phyloP scores from a whole-genome alignment of 2,329 filamentous ascomycete species.

The Huntiella abstrusa region DNA sequence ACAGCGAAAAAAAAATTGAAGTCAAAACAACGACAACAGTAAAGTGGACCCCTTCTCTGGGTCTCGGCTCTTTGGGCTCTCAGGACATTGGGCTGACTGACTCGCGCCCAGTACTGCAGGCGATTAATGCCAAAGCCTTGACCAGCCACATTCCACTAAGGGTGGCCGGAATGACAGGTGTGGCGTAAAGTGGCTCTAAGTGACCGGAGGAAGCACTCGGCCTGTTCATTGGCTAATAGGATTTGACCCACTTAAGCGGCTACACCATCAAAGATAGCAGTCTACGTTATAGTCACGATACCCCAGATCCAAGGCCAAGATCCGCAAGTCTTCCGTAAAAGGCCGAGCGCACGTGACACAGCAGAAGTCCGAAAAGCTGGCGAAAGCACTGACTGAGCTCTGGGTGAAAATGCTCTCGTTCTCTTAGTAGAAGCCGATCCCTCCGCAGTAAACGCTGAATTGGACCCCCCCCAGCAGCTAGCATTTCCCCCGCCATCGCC shows the following conservation, averaged over 20 bases:
- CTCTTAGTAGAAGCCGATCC: constrained; percentile 2
- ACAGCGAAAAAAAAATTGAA: constrained; percentile 1
- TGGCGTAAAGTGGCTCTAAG: no score
- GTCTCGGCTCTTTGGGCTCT: neutral
- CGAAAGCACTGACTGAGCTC: constrained; percentile 7
- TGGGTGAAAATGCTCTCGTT: constrained; percentile 17
- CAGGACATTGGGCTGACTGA: neutral
- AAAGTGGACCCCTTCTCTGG: neutral
- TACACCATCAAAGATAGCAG: neutral
- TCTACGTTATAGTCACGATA: neutral
- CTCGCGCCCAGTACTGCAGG: neutral
- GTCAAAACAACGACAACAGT: constrained; percentile 2
- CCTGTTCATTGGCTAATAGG: no score
- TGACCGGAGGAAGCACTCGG: no score
- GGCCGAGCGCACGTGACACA: constrained; percentile 11
- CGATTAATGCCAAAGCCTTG: neutral
- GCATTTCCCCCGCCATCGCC: constrained; percentile 13
- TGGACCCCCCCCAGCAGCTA: constrained; percentile 12
- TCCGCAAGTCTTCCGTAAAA: constrained; percentile 9
- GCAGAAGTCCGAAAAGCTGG: constrained; percentile 10
- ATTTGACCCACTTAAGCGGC: constrained; percentile 1
- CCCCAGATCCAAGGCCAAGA: constrained; percentile 1
- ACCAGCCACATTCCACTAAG: neutral
- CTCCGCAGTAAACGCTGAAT: no score
- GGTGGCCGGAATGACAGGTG: no score